Base-by-base conservation (phyloP, 108 stramenopile species). In the Craspedostauros australis region DNA sequence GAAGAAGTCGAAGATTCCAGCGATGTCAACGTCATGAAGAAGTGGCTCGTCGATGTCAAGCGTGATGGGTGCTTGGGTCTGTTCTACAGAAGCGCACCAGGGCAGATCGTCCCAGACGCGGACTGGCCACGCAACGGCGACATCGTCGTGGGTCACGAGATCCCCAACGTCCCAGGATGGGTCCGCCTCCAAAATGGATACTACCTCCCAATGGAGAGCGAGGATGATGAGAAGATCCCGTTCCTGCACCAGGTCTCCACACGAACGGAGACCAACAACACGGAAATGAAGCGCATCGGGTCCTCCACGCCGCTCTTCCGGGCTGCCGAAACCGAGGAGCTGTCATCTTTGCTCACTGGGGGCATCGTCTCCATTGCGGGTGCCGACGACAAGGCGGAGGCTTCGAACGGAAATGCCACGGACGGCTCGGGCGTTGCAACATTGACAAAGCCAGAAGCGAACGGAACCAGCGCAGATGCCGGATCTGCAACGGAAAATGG, bases 91-190 rank as follows among this genome's bases (percentile, higher is more conserved):
- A 80, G 84, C 48, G 75, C 78, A 23, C 92, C 92, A 2, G 66
- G 64, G 11, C 79, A 80, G 12, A 89, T 93, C 57, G 92, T 93
- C 2, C 69, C 88, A 3, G 92, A 93, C 67, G 86, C 92, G 2
- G 92, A 93, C 62, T 93, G 92, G 92, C 92, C 92, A 7, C 48
- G 92, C 36, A 93, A 93, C 62, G 92, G 92, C 18, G 92, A 93
- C 25, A 68, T 89, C 55, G 92, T 93, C 0, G 80, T 89, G 24
- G 92, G 92, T 6, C 66, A 71, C 28, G 86, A 86, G 58, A 76
- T 93, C 54, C 74, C 82, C 1, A 60, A 87, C 60, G 63, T 68
- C 30, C 87, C 91, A 51, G 83, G 84, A 15, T 92, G 86, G 86
- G 80, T 92, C 40, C 68, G 92, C 8, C 61, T 93, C 11, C 92